phyloP scores from a whole-genome alignment of 2,329 filamentous ascomycete species.

The Penicillium occitanis region DNA sequence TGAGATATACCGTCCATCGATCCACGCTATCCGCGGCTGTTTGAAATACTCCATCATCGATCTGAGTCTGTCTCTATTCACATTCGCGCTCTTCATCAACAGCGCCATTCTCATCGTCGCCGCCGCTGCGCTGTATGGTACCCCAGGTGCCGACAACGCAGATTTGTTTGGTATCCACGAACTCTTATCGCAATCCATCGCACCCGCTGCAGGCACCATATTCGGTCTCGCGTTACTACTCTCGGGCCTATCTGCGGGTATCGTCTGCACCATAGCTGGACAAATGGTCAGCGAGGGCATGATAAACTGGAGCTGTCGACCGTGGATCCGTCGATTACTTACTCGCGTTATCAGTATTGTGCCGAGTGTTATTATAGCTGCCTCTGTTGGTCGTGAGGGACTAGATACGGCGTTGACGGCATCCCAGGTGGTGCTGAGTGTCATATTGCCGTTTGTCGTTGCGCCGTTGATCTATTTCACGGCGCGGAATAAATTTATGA shows the following conservation, averaged over 20 bases:
- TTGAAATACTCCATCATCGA: constrained; percentile 73
- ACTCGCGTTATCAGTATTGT: constrained; percentile 79
- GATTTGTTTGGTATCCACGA: constrained; percentile 82
- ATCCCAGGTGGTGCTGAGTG: constrained; percentile 73
- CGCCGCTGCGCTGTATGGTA: constrained; percentile 70
- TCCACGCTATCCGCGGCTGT: constrained; percentile 70
- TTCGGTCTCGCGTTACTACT: constrained; percentile 80
- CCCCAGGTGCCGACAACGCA: constrained; percentile 61
- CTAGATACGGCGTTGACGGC: constrained; percentile 71
- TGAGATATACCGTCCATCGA: constrained; percentile 64
- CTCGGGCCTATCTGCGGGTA: constrained; percentile 76
- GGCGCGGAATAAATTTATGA: constrained; percentile 76
- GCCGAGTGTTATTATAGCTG: constrained; percentile 80
- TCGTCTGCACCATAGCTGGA: constrained; percentile 84
- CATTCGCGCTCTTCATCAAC: constrained; percentile 82
- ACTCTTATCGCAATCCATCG: constrained; percentile 67
- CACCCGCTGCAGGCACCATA: constrained; percentile 74
- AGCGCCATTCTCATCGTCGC: constrained; percentile 79
- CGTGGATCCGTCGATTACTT: constrained; percentile 75
- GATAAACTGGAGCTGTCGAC: constrained; percentile 69
- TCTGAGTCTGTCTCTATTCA: constrained; percentile 70
- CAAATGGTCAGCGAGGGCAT: constrained; percentile 88
- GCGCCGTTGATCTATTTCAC: constrained; percentile 86
- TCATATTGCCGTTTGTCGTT: constrained; percentile 78
- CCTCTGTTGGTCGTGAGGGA: constrained; percentile 69